A percentile compares a stretch with the other conserved stretches of the same genome.
Conservation (phyloP, 305 asterid species). For the Solanum hybrid region DNA sequence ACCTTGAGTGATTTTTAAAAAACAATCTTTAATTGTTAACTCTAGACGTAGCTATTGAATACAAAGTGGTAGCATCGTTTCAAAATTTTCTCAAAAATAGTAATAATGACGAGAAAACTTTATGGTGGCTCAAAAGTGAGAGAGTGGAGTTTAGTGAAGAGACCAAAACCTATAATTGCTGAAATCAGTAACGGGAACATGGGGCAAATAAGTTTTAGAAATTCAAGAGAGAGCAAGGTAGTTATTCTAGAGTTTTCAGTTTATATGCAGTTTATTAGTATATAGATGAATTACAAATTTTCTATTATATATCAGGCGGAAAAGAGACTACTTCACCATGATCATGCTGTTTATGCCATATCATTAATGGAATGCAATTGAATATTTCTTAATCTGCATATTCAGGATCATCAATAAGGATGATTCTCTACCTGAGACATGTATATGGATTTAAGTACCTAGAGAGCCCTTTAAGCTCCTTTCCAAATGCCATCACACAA, state of each 20-base stretch:
- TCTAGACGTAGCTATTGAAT: neutral
- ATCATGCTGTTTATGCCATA: neutral
- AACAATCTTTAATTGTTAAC: neutral
- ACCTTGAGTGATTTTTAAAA: neutral
- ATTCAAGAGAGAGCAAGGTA: neutral
- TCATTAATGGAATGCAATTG: neutral
- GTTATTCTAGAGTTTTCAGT: neutral
- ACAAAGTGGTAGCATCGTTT: neutral
- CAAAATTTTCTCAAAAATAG: neutral
- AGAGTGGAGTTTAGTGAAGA: neutral
- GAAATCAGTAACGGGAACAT: neutral
- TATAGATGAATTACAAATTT: neutral
- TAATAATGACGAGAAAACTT: neutral
- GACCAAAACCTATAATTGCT: neutral
- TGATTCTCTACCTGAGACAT: neutral
- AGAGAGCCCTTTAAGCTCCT: neutral
- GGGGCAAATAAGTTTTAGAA: neutral
- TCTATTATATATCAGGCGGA: neutral
- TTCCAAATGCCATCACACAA: neutral
- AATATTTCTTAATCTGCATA: neutral
- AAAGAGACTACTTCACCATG: neutral
- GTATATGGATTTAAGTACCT: neutral
- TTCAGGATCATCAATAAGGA: slow-evolving; percentile 1
- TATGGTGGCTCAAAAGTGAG: neutral
- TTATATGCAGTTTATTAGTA: neutral